Evolutionary conservation across 768 basidiomycete genomes (phyloP), one percentile per base, ranked within the genome.

Genomic region (Sarcodon aspratus): DNA sequence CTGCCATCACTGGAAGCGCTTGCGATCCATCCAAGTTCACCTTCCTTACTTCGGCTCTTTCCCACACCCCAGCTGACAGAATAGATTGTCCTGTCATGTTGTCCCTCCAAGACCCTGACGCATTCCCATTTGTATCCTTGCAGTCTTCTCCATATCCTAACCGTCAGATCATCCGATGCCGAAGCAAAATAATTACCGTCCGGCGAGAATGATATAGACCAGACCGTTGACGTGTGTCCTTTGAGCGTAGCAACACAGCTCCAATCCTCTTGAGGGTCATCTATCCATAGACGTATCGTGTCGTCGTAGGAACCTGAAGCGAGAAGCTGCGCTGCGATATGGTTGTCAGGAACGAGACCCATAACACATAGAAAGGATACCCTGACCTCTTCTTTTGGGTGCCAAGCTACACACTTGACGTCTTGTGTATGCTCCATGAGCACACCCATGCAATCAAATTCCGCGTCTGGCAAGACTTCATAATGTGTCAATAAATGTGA

Each of bases 281-380:
- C 93, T 48, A 87, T 66, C 65, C 94, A 93, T 31, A 99, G 78
- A 52, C 89, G 91, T 62, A 99, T 85, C 2, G 87, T 91, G 56
- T 97, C 94, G 60, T 99, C 96, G 66, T 98, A 99, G 0, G 95
- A 97, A 3, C 81, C 89, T 2, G 95, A 97, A 27, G 95, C 95
- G 48, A 99, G 81, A 53, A 97, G 90, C 88, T 95, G 65, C 59
- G 51, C 57, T 61, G 55, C 21, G 40, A 44, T 52, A 45, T 53
- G 57, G 55, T 42, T 53, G 52, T 53, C 45, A 48, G 53, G 36
- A 48, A 37, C 42, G 45, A 27, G 43, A 45, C 46, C 21, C 53
- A 37, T 34, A 52, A 34, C 10, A 6, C 44, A 42, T 38, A 27
- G 35, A 44, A 34, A 53, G 43, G 47, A 44, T 45, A 45, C 18